Percentiles rank a stretch among this genome's conserved stretches.
These are phyloP conservation scores for Beverwykella pulmonaria DNA, from an alignment of 495 filamentous ascomycete species.

Conservation along the genomic window DNA sequence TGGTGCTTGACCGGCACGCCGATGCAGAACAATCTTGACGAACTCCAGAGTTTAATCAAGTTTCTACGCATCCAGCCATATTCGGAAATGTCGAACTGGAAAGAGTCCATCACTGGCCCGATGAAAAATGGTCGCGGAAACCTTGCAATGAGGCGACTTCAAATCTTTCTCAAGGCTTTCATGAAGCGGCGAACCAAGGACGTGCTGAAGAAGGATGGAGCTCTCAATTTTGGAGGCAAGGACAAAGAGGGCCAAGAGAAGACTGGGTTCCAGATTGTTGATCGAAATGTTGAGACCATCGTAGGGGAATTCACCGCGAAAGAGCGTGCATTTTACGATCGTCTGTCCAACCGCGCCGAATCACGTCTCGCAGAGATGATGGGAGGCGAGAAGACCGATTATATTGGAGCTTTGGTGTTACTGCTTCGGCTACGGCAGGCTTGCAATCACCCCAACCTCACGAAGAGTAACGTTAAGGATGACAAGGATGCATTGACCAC, in stretches of 20 bases:
- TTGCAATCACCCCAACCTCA: slow-evolving; percentile 89
- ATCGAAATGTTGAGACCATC: slow-evolving; percentile 81
- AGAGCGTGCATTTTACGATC: slow-evolving; percentile 82
- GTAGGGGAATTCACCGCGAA: slow-evolving; percentile 75
- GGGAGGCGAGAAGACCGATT: slow-evolving; percentile 69
- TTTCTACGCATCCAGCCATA: slow-evolving; percentile 94
- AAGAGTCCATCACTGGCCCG: slow-evolving; percentile 80
- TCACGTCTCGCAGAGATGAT: slow-evolving; percentile 86
- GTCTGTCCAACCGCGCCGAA: slow-evolving; percentile 80
- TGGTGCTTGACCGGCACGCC: slow-evolving; percentile 97
- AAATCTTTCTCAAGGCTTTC: slow-evolving; percentile 80
- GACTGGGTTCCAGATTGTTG: slow-evolving; percentile 78
- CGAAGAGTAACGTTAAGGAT: slow-evolving; percentile 79
- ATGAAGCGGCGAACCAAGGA: slow-evolving; percentile 98
- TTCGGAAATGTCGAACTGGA: slow-evolving; percentile 79
- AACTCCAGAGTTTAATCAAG: slow-evolving; percentile 87
- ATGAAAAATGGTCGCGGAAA: slow-evolving; percentile 84
- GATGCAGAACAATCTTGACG: slow-evolving; percentile 97
- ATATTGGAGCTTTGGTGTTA: slow-evolving; percentile 82
- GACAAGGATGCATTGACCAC: slow-evolving; percentile 82
- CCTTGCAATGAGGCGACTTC: slow-evolving; percentile 84
- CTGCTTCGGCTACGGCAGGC: slow-evolving; percentile 86
- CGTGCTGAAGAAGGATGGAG: slow-evolving; percentile 80
- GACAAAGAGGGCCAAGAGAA: slow-evolving; percentile 53
- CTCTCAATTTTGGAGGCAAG: slow-evolving; percentile 70